A percentile compares a stretch with the other conserved stretches of the same genome.
Evolutionary conservation across 192 early-diverging fungal genomes (phyloP).

Genomic region (Jimgerdemannia lactiflua): DNA sequence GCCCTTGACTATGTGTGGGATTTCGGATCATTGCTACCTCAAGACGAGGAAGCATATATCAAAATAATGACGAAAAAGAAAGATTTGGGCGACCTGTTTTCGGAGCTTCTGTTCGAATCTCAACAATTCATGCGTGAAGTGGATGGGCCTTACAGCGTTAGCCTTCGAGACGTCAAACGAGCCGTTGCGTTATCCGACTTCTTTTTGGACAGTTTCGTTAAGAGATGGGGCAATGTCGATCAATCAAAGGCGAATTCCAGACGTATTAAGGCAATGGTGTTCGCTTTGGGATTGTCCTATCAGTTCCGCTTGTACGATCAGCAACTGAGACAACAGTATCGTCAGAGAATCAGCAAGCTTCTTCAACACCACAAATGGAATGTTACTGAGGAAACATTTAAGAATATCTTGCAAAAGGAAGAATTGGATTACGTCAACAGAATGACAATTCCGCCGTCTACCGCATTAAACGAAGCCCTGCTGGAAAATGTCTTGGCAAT

Average conservation of each 20-base stretch:
- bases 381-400: not conserved
- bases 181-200: not conserved
- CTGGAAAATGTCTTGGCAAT: not conserved
- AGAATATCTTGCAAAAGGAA: not conserved
- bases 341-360: not conserved
- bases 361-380: not conserved
- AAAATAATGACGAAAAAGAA: too few species aligned
- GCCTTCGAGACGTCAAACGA: not conserved
- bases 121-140: not conserved
- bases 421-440: slow-evolving; percentile 9
- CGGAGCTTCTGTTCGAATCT: not conserved
- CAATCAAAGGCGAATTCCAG: not conserved
- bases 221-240: not conserved
- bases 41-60: not conserved
- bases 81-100: not conserved
- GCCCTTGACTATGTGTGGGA: not conserved
- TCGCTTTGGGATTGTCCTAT: too few species aligned
- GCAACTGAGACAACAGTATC: slow-evolving; percentile 2
- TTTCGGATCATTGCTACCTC: not conserved
- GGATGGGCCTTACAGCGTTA: not conserved
- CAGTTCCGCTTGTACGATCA: not conserved
- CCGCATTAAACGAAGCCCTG: not conserved
- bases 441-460: not conserved
- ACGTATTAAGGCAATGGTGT: too few species aligned
- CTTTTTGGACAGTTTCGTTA: not conserved